These are phyloP conservation scores for Hemileccinum hortonii DNA, from an alignment of 1,284 basidiomycete genomes.

Conservation along the genomic window DNA sequence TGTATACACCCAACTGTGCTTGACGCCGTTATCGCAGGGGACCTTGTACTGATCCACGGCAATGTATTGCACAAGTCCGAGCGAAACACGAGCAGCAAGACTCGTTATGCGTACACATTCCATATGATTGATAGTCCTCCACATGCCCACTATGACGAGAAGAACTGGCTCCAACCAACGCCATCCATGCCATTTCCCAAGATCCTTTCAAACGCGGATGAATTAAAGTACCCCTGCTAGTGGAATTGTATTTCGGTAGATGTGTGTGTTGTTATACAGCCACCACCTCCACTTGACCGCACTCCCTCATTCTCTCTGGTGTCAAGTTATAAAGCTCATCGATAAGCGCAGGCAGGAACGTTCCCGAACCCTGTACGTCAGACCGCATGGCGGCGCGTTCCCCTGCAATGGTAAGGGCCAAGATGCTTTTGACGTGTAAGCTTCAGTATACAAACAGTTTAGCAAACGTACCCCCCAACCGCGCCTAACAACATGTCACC, in stretches of 20 bases:
- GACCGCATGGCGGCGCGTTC: conserved; percentile 72
- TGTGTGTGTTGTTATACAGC: background rate
- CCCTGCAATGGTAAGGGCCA: conserved; percentile 82
- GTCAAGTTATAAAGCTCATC: conserved; percentile 74
- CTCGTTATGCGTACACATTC: conserved; percentile 91
- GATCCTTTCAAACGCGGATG: conserved; percentile 43
- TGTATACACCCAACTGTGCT: background rate
- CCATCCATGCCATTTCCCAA: conserved; percentile 75
- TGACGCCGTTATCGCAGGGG: conserved; percentile 46
- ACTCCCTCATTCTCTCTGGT: conserved; percentile 49
- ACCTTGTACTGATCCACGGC: conserved; percentile 89
- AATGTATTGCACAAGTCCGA: conserved; percentile 87
- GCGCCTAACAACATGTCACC: conserved; percentile 77
- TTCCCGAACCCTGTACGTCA: conserved; percentile 81
- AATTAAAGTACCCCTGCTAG: background rate
- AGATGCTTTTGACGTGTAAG: conserved; percentile 50
- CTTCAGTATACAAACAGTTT: background rate
- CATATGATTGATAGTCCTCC: conserved; percentile 82
- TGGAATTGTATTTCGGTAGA: background rate
- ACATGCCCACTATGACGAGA: conserved; percentile 66
- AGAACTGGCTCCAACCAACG: conserved; percentile 91
- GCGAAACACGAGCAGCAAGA: conserved; percentile 68
- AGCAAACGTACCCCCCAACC: conserved; percentile 63
- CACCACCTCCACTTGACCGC: conserved; percentile 51
- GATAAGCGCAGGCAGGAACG: conserved; percentile 84